Evolutionary conservation across 2,329 filamentous ascomycete genomes (phyloP).

Genomic region (Hysterium pulicare): DNA sequence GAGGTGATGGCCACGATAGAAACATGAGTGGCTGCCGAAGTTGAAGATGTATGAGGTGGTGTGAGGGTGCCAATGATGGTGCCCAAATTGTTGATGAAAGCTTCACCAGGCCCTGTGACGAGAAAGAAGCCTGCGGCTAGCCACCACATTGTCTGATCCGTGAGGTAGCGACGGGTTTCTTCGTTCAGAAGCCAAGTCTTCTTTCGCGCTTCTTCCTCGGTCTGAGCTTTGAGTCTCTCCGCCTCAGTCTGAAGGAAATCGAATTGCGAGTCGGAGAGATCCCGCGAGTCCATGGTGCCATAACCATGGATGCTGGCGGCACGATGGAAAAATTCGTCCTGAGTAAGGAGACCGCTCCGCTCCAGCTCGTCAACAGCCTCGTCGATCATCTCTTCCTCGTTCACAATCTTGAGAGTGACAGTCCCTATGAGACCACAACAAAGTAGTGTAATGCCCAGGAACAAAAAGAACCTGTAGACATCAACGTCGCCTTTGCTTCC

Average conservation of each 20-base stretch:
- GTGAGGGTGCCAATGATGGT: slow-evolving; percentile 88
- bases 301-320: slow-evolving; percentile 57
- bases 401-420: slow-evolving; percentile 72
- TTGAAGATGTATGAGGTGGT: slow-evolving; percentile 55
- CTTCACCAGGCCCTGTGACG: slow-evolving; percentile 91
- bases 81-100: slow-evolving; percentile 95
- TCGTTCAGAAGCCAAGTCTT: slow-evolving; percentile 90
- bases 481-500: slow-evolving; percentile 60
- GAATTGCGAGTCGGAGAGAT: slow-evolving; percentile 46
- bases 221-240: slow-evolving; percentile 44
- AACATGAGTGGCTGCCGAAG: slow-evolving; percentile 80
- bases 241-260: slow-evolving; percentile 45
- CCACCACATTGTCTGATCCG: slow-evolving; percentile 93
- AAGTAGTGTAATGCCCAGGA: slow-evolving; percentile 70
- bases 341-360: slow-evolving; percentile 75
- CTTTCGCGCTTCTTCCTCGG: slow-evolving; percentile 62
- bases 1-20: slow-evolving; percentile 88
- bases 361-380: slow-evolving; percentile 89
- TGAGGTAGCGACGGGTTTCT: slow-evolving; percentile 80
- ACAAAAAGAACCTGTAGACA: slow-evolving; percentile 85
- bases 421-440: slow-evolving; percentile 69
- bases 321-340: slow-evolving; percentile 68
- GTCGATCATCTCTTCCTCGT: slow-evolving; percentile 84
- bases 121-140: slow-evolving; percentile 89
- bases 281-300: slow-evolving; percentile 55